A percentile compares a stretch with the other conserved stretches of the same genome.
Evolutionary conservation across 768 basidiomycete species (phyloP).

Genomic region (Lyophyllum atratum): DNA sequence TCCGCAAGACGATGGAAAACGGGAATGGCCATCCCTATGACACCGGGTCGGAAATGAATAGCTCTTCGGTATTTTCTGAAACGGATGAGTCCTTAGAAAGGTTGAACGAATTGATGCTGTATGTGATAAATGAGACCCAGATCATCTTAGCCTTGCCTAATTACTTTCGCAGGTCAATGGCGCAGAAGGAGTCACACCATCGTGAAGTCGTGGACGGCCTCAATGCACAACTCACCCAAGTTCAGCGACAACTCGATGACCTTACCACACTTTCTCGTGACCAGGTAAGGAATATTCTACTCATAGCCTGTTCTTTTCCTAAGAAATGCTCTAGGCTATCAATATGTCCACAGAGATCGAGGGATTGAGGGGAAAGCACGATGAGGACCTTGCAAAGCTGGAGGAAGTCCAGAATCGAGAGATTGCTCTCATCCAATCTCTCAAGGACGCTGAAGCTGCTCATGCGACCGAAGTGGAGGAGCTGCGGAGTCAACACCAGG

Average conservation of each 20-base stretch:
- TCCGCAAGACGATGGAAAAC: constrained; percentile 69
- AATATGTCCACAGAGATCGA: constrained; percentile 92
- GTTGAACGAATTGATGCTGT: constrained; percentile 93
- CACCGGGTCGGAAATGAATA: constrained; percentile 35
- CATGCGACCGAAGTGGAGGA: constrained; percentile 45
- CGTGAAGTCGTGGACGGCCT: constrained; percentile 77
- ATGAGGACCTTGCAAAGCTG: constrained; percentile 50
- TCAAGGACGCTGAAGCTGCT: constrained; percentile 24
- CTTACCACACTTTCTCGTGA: constrained; percentile 80
- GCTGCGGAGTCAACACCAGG: constrained; percentile 38
- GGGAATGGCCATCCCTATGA: constrained; percentile 40
- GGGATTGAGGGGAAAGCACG: constrained; percentile 63
- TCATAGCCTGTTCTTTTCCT: not conserved
- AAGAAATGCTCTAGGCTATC: constrained; percentile 48
- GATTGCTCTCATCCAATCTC: constrained; percentile 47
- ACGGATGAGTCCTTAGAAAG: constrained; percentile 74
- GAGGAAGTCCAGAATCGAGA: constrained; percentile 62
- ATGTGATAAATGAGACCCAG: constrained; percentile 28
- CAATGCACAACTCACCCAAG: constrained; percentile 63
- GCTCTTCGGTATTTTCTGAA: constrained; percentile 45
- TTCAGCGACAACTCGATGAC: constrained; percentile 81
- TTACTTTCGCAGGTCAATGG: constrained; percentile 76
- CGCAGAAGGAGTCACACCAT: constrained; percentile 92
- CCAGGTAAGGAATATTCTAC: constrained; percentile 56
- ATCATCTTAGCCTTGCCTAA: constrained; percentile 11